These are phyloP conservation scores for Peronospora belbahrii DNA, from an alignment of 352 stramenopile genomes.

Conservation along the genomic window DNA sequence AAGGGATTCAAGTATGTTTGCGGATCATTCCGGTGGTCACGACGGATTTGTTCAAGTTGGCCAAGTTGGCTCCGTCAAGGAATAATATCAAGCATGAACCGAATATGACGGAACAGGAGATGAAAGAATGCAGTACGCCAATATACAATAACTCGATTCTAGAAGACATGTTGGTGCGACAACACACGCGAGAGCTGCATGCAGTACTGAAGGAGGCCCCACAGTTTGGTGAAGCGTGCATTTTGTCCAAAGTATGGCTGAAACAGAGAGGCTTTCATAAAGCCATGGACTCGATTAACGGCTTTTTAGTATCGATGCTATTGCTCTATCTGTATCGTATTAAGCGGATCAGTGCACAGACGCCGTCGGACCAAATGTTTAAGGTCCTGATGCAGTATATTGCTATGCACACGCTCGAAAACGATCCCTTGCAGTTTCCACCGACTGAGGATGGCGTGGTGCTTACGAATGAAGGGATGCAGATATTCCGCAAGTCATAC, in stretches of 20 bases:
- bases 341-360: slow-evolving; percentile 62
- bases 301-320: slow-evolving; percentile 79
- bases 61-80: slow-evolving; percentile 65
- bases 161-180: slow-evolving; percentile 84
- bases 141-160: slow-evolving; percentile 88
- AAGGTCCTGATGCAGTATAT: slow-evolving; percentile 83
- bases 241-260: slow-evolving; percentile 85
- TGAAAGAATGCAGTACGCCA: slow-evolving; percentile 63
- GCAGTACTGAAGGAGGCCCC: slow-evolving; percentile 47
- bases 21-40: slow-evolving; percentile 67
- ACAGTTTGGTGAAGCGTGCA: slow-evolving; percentile 68
- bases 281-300: slow-evolving; percentile 68
- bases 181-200: slow-evolving; percentile 81
- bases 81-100: slow-evolving; percentile 84
- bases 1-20: slow-evolving; percentile 46
- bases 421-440: slow-evolving; percentile 60
- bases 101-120: slow-evolving; percentile 63
- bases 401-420: slow-evolving; percentile 52
- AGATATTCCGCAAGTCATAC: slow-evolving; percentile 56
- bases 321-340: slow-evolving; percentile 76
- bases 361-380: slow-evolving; percentile 78
- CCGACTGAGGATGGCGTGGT: slow-evolving; percentile 44
- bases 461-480: slow-evolving; percentile 56
- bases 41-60: slow-evolving; percentile 66
- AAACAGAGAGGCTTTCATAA: slow-evolving; percentile 76